Conservation (phyloP, 306 rosid genomes). For the Vachellia collinsii region DNA sequence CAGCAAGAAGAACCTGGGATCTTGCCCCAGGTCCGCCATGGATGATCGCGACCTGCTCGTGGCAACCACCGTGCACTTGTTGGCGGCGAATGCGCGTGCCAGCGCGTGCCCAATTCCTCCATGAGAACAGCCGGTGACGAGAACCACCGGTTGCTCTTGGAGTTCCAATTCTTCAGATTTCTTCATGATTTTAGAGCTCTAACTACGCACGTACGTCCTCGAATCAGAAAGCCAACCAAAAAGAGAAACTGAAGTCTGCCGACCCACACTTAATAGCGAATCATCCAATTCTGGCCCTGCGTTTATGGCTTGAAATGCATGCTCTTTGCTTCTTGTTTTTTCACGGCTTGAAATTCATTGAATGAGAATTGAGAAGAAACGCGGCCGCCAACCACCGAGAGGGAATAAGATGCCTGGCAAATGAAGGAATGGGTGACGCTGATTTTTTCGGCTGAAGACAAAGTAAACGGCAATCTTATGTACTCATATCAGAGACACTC, state of each 20-base stretch:
- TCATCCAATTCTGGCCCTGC: background rate
- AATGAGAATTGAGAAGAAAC: too few species aligned
- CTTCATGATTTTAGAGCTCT: background rate
- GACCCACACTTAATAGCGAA: background rate
- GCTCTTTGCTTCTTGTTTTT: too few species aligned
- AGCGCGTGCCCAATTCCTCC: constrained; percentile 84
- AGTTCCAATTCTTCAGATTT: background rate
- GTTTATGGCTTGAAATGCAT: background rate
- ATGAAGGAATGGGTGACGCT: too few species aligned
- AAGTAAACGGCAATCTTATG: too few species aligned
- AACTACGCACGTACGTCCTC: background rate
- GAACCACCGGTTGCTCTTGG: constrained; percentile 52
- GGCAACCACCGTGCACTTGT: constrained; percentile 70
- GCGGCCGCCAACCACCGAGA: too few species aligned
- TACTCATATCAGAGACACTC: too few species aligned
- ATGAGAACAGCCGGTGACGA: constrained; percentile 68
- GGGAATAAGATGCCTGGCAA: too few species aligned
- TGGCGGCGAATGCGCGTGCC: constrained; percentile 73
- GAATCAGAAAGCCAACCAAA: background rate
- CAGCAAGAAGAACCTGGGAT: constrained; percentile 54
- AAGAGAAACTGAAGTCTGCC: background rate
- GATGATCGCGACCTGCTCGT: constrained; percentile 59
- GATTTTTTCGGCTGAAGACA: too few species aligned
- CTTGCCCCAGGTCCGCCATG: constrained; percentile 65
- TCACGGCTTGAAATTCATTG: too few species aligned